Percentiles rank a stretch among this genome's conserved stretches.
phyloP scores from a whole-genome alignment of 2,329 filamentous ascomycete species.

The Myriosclerotinia curreyana region DNA sequence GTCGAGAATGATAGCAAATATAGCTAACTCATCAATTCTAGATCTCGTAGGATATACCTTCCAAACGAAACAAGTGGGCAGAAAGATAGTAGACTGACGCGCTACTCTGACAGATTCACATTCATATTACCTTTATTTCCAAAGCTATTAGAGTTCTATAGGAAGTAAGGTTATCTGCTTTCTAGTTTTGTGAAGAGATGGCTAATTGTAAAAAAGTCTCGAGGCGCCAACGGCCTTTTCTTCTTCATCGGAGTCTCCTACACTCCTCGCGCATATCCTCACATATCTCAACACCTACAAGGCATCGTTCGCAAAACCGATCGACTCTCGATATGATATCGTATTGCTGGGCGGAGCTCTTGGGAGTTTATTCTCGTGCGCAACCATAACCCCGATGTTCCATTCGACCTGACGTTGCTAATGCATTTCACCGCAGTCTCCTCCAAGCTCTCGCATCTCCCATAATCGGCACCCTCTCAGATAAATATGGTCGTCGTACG shows the following conservation, averaged over 20 bases:
- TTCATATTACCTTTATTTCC: slow-evolving; percentile 97
- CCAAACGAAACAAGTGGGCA: background rate
- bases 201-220: slow-evolving; percentile 54
- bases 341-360: slow-evolving; percentile 90
- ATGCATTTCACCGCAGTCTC: slow-evolving; percentile 51
- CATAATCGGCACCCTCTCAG: slow-evolving; percentile 83
- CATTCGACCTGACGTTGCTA: background rate
- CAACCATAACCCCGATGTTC: background rate
- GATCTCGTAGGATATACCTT: slow-evolving; percentile 21
- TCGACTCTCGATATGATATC: slow-evolving; percentile 95
- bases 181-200: slow-evolving; percentile 75
- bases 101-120: slow-evolving; percentile 58
- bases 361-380: slow-evolving; percentile 80
- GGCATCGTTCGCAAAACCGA: slow-evolving; percentile 83
- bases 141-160: slow-evolving; percentile 93
- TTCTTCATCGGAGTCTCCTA: slow-evolving; percentile 48
- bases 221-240: slow-evolving; percentile 56
- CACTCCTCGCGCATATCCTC: slow-evolving; percentile 75
- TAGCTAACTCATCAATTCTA: slow-evolving; percentile 18
- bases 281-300: slow-evolving; percentile 91
- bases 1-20: background rate
- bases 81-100: slow-evolving; percentile 1
- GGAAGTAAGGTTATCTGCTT: slow-evolving; percentile 62
- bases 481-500: slow-evolving; percentile 80
- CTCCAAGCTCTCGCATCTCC: slow-evolving; percentile 91